Evolutionary conservation across 768 basidiomycete genomes (phyloP).

Genomic region (Dictyophora rubrovolvata): DNA sequence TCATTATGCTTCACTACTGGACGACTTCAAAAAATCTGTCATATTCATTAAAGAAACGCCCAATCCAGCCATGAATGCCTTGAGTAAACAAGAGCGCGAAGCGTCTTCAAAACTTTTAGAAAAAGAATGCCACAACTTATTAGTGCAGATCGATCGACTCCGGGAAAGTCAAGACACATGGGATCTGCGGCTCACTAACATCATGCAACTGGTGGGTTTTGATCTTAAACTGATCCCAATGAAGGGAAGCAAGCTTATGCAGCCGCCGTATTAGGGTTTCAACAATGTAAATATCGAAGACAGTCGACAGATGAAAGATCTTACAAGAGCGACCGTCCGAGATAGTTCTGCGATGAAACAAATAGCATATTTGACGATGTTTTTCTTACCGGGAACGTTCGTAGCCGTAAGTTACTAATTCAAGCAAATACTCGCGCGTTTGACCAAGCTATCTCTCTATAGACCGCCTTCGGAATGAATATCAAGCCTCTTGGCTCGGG

Average conservation of each 20-base stretch:
- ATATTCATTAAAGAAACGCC: slow-evolving; percentile 36
- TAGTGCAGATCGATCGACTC: slow-evolving; percentile 1
- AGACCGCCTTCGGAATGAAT: slow-evolving; percentile 10
- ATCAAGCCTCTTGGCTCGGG: not conserved
- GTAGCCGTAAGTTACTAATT: slow-evolving; percentile 28
- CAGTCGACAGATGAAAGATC: slow-evolving; percentile 38
- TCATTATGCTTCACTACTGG: slow-evolving; percentile 42
- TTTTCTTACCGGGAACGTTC: slow-evolving; percentile 44
- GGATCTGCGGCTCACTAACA: slow-evolving; percentile 6
- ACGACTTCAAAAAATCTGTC: slow-evolving; percentile 43
- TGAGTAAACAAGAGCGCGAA: not conserved
- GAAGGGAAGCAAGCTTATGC: too few relatives aligned
- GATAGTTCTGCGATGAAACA: slow-evolving; percentile 29
- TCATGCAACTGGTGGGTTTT: slow-evolving; percentile 7
- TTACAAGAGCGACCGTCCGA: slow-evolving; percentile 36
- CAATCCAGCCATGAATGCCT: slow-evolving; percentile 36
- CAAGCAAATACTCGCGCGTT: slow-evolving; percentile 1
- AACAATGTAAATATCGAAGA: slow-evolving; percentile 49
- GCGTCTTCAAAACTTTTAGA: not conserved
- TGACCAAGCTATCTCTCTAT: slow-evolving; percentile 18
- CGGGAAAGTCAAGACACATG: slow-evolving; percentile 5
- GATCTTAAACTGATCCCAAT: not conserved
- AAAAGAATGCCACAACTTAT: slow-evolving; percentile 8
- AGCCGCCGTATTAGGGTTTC: slow-evolving; percentile 34
- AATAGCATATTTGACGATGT: slow-evolving; percentile 50